Base-by-base conservation (phyloP, 2,329 filamentous ascomycete genomes). In the Colletotrichum karsti region DNA sequence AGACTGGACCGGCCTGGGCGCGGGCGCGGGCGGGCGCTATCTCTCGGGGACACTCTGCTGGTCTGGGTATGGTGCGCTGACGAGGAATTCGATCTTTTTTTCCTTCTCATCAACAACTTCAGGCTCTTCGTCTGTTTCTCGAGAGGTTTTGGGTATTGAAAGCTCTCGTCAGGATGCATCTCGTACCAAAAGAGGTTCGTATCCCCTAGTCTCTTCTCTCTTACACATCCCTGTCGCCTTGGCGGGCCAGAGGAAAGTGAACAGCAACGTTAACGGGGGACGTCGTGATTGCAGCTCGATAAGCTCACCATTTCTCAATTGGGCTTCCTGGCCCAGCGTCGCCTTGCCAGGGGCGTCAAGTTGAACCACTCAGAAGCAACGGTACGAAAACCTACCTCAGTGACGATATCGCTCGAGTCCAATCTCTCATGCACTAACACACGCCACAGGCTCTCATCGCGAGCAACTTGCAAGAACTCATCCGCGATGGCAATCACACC, bases 231-330 rank as follows among this genome's bases (percentile, higher is more conserved):
- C 61, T 68, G 65, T 68, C 61, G 50, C 26, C 61, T 67, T 58
- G 61, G 54, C 50, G 24, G 22, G 12, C 55, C 62, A 26, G 26
- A 30, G 18, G 26, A 65, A 26, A 64, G 15, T 46, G 46, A 55
- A 64, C 55, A 22, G 28, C 42, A 35, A 60, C 44, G 67, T 70
- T 72, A 72, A 72, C 67, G 50, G 30, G 39, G 41, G 39, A 58
- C 63, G 26, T 59, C 59, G 50, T 44, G 50, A 55, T 56, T 59
- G 41, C 63, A 98, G 95, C 87, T 98, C 77, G 95, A 98, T 86
- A 98, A 98, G 90, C 93, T 98, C 81, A 88, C 92, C 78, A 95
- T 97, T 77, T 93, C 94, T 61, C 94, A 98, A 81, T 85, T 97
- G 69, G 95, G 95, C 73, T 87, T 92, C 72, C 87, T 98, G 54